Percentiles rank a stretch among this genome's conserved stretches.
phyloP scores from a whole-genome alignment of 768 basidiomycete genomes.

The Coprinellus aureogranulatus region DNA sequence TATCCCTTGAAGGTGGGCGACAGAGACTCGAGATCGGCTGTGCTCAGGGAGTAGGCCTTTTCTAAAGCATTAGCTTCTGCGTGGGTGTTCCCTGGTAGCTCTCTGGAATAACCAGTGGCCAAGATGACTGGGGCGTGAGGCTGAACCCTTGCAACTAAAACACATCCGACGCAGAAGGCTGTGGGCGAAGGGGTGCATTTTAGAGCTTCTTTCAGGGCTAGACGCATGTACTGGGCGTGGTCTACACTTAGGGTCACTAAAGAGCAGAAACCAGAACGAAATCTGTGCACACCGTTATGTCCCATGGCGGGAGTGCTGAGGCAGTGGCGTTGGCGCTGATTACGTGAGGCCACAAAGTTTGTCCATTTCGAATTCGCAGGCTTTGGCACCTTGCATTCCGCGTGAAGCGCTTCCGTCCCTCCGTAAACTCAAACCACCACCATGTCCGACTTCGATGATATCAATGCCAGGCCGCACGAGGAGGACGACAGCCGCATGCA shows the following conservation, averaged over 20 bases:
- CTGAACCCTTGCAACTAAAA: conserved; percentile 55
- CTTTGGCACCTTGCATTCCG: not conserved
- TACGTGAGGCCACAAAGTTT: conserved; percentile 14
- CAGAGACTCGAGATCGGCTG: conserved; percentile 40
- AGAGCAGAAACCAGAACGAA: not conserved
- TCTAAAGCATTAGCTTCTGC: conserved; percentile 92
- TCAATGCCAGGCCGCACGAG: conserved; percentile 8
- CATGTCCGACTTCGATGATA: conserved; percentile 1
- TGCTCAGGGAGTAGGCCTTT: conserved; percentile 56
- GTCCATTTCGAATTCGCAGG: conserved; percentile 6
- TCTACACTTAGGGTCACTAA: conserved; percentile 8
- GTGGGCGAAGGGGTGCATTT: conserved; percentile 68
- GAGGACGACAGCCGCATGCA: conserved; percentile 57
- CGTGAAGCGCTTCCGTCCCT: not conserved
- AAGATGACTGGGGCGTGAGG: conserved; percentile 50
- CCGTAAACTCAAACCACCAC: not conserved
- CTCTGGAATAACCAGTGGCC: conserved; percentile 84
- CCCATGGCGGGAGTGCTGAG: not conserved
- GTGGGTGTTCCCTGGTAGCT: conserved; percentile 92
- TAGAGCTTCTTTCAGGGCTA: conserved; percentile 69
- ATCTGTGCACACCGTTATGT: not conserved
- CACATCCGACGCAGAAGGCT: conserved; percentile 91
- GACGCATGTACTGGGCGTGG: conserved; percentile 46
- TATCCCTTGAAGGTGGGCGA: conserved; percentile 36
- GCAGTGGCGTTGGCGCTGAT: conserved; percentile 8